phyloP scores from a whole-genome alignment of 1,139 yeast species.

The Blastobotrys raffinosifermentans region DNA sequence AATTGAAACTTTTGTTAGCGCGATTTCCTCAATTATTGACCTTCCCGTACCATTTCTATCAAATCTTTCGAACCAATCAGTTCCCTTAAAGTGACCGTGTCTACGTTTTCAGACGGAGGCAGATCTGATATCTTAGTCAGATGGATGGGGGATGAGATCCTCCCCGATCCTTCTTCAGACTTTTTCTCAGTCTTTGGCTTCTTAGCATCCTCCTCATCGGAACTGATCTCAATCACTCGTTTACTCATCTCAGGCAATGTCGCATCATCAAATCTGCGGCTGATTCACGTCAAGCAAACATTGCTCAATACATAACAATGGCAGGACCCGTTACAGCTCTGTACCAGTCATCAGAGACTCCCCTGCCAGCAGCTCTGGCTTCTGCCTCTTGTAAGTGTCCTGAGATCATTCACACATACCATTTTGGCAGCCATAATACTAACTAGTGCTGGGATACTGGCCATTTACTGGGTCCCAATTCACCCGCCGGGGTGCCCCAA shows the following conservation, averaged over 20 bases:
- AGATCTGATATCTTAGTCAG: background rate
- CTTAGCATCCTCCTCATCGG: background rate
- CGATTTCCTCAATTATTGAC: slow-evolving; percentile 2
- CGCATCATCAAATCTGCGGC: too few relatives aligned
- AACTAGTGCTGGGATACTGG: slow-evolving; percentile 24
- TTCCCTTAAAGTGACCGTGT: slow-evolving; percentile 4
- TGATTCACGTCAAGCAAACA: too few relatives aligned
- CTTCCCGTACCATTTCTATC: slow-evolving; percentile 9
- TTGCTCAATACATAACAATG: too few relatives aligned
- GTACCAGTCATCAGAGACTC: slow-evolving; percentile 22
- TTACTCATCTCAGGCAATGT: too few relatives aligned
- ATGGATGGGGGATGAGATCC: slow-evolving; percentile 1
- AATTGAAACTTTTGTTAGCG: slow-evolving; percentile 25
- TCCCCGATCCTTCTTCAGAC: background rate
- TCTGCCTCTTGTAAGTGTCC: slow-evolving; percentile 20
- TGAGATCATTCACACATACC: background rate
- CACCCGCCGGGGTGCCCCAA: background rate
- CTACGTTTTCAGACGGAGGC: slow-evolving; percentile 3
- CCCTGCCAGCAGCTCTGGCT: slow-evolving; percentile 25
- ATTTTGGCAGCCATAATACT: slow-evolving; percentile 17
- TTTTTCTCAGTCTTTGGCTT: background rate
- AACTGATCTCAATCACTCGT: too few relatives aligned
- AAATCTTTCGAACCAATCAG: slow-evolving; percentile 7
- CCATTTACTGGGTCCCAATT: slow-evolving; percentile 15
- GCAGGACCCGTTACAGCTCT: too few relatives aligned